phyloP scores from a whole-genome alignment of 495 filamentous ascomycete species.

The Echria macrotheca region DNA sequence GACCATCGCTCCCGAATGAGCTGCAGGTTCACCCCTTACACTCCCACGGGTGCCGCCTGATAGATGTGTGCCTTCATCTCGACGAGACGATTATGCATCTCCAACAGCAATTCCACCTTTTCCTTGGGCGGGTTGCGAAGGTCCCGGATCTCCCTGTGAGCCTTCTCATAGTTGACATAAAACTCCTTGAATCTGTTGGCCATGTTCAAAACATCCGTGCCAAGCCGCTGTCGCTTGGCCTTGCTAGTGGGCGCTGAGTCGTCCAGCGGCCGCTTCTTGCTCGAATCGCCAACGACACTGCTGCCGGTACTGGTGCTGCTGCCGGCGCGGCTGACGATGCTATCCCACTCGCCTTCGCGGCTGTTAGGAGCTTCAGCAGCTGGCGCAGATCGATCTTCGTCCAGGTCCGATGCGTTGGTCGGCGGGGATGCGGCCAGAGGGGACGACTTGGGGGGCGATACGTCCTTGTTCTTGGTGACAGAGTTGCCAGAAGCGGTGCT shows the following conservation, averaged over 20 bases:
- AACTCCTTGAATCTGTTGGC: conserved; percentile 56
- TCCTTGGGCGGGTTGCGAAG: conserved; percentile 47
- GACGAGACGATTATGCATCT: conserved; percentile 56
- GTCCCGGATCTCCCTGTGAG: conserved; percentile 54
- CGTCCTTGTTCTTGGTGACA: conserved; percentile 38
- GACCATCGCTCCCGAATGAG: too few relatives aligned
- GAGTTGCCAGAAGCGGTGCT: conserved; percentile 28
- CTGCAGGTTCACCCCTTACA: too few relatives aligned
- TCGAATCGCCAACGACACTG: conserved; percentile 12
- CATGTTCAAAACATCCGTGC: conserved; percentile 41
- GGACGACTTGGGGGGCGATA: conserved; percentile 65
- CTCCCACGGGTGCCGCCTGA: conserved; percentile 29
- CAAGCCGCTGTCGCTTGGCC: conserved; percentile 35
- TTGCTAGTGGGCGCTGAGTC: conserved; percentile 20
- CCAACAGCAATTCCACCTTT: conserved; percentile 52
- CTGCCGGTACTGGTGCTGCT: conserved; percentile 17
- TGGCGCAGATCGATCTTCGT: conserved; percentile 29
- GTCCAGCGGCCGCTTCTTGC: conserved; percentile 38
- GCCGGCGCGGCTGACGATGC: conserved; percentile 22
- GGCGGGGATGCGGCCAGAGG: conserved; percentile 71
- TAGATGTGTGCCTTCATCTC: conserved; percentile 65
- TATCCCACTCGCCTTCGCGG: conserved; percentile 37
- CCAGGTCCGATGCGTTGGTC: conserved; percentile 65
- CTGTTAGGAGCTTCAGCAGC: conserved; percentile 16
- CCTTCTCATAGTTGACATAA: conserved; percentile 57